Base-by-base conservation (phyloP, 169 alveolate species). In the Sarcocystis neurona region DNA sequence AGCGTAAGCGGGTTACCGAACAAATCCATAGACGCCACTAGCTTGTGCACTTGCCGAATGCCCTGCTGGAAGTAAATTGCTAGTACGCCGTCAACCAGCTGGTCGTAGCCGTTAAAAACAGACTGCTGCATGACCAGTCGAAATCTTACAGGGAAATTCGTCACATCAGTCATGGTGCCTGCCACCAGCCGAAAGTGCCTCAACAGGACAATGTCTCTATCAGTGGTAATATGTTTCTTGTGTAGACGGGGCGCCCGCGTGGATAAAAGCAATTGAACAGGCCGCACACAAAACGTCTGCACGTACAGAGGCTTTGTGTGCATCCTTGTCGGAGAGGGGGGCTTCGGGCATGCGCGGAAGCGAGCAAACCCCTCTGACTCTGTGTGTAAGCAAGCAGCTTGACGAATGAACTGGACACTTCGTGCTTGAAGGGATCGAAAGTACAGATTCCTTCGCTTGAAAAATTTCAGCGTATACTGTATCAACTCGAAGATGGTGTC, bases 1-100 rank as follows among this genome's bases (percentile, higher is more conserved):
- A 88, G 74, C 43, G 79, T 79, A 18, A 88, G 92, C 50, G 92
- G 92, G 44, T 79, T 88, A 23, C 92, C 92, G 39, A 88, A 39
- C 70, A 88, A 85, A 37, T 88, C 92, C 39, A 88, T 88, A 6
- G 92, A 88, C 5, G 89, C 89, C 68, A 88, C 78, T 37, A 88
- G 85, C 39, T 79, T 79, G 79, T 79, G 88, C 34, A 79, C 77
- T 79, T 88, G 92, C 85, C 92, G 77, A 44, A 79, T 63, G 66
- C 92, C 85, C 60, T 88, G 92, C 56, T 79, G 88, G 37, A 79
- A 32, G 79, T 88, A 88, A 12, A 74, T 41, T 23, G 82, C 43
- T n/a, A 78, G 48, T 8, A 88, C 46, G 23, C 70, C 84, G 20
- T 60, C 63, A 23, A 68, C 70, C 43, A 88, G 80, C 70, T 88